A percentile compares a stretch with the other conserved stretches of the same genome.
phyloP scores from a whole-genome alignment of 345 rosid species.

The Dimocarpus longan region DNA sequence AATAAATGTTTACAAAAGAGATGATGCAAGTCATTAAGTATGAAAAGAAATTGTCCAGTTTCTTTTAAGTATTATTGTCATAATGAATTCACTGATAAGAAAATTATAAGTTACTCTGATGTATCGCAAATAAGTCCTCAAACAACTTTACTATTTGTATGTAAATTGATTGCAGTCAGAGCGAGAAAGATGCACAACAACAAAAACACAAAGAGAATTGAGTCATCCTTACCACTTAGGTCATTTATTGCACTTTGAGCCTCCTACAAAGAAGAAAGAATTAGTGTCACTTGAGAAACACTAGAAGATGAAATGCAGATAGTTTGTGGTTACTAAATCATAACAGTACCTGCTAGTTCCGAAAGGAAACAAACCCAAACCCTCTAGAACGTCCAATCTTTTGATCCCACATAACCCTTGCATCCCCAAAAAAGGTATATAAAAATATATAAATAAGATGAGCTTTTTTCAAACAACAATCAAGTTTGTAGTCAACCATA shows the following conservation, averaged over 20 bases:
- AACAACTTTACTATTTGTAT: neutral
- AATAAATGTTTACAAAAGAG: neutral
- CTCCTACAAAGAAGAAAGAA: slow-evolving; percentile 53
- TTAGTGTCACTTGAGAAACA: slow-evolving; percentile 1
- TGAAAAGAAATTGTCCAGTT: neutral
- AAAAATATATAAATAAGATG: neutral
- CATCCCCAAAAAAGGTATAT: neutral
- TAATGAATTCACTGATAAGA: neutral
- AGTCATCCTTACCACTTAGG: slow-evolving; percentile 68
- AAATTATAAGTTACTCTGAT: neutral
- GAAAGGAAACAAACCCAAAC: slow-evolving; percentile 96
- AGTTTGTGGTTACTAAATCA: neutral
- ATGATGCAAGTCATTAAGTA: neutral
- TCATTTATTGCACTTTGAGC: slow-evolving; percentile 97
- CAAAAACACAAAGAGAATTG: neutral
- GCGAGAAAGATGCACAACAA: neutral
- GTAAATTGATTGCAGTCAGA: neutral
- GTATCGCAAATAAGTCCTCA: neutral
- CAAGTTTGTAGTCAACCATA: slow-evolving; percentile 8
- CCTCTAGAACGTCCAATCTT: slow-evolving; percentile 99
- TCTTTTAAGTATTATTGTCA: neutral
- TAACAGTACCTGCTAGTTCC: slow-evolving; percentile 73
- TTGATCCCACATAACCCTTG: slow-evolving; percentile 99
- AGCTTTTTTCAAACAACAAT: slow-evolving; percentile 9
- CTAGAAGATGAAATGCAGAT: slow-evolving; percentile 7